phyloP scores from a whole-genome alignment of 176 grass and related monocot genomes.

The Juncus inflexus region DNA sequence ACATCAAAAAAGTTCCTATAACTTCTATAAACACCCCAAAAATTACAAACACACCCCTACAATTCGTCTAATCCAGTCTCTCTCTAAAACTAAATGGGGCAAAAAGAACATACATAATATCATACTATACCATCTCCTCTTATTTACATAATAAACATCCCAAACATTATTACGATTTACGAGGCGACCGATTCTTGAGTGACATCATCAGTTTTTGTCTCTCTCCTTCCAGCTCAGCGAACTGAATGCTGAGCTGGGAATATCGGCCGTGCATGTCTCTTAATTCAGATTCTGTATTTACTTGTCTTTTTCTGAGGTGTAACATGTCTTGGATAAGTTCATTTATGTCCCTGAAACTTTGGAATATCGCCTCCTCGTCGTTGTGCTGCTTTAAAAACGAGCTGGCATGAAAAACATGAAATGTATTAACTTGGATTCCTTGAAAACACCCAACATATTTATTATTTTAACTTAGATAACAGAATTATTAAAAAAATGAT shows the following conservation, averaged over 20 bases:
- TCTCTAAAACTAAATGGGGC: not conserved
- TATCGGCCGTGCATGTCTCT: constrained; percentile 87
- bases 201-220: constrained; percentile 80
- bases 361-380: constrained; percentile 67
- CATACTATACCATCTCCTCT: constrained; percentile 7
- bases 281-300: constrained; percentile 55
- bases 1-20: constrained; percentile 26
- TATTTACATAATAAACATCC: constrained; percentile 14
- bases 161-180: constrained; percentile 27
- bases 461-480: too few relatives aligned
- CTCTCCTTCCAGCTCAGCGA: constrained; percentile 86
- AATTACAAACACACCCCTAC: constrained; percentile 15
- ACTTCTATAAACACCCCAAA: constrained; percentile 27
- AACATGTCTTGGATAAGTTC: constrained; percentile 93
- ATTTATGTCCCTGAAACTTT: constrained; percentile 96
- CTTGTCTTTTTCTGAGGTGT: constrained; percentile 66
- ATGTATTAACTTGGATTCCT: too few relatives aligned
- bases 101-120: too few relatives aligned
- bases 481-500: too few relatives aligned
- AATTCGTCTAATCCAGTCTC: constrained; percentile 1
- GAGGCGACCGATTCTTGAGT: constrained; percentile 45
- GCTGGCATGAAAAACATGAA: constrained; percentile 33
- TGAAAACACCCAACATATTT: too few relatives aligned
- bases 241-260: constrained; percentile 89
- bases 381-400: constrained; percentile 93